A percentile compares a stretch with the other conserved stretches of the same genome.
Evolutionary conservation across 257 asterid species (phyloP).

Genomic region (Scutellaria minor): DNA sequence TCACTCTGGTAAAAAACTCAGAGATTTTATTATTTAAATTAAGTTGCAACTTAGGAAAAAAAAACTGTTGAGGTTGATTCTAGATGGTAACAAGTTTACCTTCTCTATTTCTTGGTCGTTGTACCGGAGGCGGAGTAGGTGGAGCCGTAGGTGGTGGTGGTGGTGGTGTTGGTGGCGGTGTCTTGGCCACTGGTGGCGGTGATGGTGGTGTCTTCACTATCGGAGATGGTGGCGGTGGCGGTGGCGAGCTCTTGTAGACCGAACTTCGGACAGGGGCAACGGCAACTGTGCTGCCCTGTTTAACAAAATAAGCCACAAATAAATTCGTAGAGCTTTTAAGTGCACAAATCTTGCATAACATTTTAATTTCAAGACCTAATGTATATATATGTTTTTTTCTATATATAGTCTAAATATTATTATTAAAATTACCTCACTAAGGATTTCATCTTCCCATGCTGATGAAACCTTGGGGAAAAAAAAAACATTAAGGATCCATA

Average conservation of each 20-base stretch:
- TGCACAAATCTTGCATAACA: no score
- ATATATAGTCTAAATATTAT: not conserved
- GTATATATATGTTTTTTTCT: no score
- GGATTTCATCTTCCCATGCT: conserved; percentile 29
- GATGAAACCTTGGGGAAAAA: conserved; percentile 36
- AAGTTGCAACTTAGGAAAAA: no score
- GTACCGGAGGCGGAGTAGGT: conserved; percentile 30
- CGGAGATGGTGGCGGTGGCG: conserved; percentile 37
- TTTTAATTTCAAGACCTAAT: no score
- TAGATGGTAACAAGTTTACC: conserved; percentile 22
- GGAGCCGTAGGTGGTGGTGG: conserved; percentile 28
- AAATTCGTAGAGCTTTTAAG: not conserved
- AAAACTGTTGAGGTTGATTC: no score
- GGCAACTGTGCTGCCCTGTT: conserved; percentile 24
- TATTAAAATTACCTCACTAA: conserved; percentile 29
- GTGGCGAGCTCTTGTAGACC: conserved; percentile 25
- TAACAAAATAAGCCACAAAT: not conserved
- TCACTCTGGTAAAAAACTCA: no score
- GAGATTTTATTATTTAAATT: no score
- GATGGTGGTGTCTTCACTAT: conserved; percentile 23
- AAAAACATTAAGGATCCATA: not conserved
- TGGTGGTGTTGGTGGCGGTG: conserved; percentile 38
- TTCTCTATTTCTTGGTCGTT: conserved; percentile 45
- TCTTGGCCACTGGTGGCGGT: conserved; percentile 33
- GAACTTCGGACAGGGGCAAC: conserved; percentile 25